Evolutionary conservation across 306 rosid genomes (phyloP).

Genomic region (Calophaca sinica): DNA sequence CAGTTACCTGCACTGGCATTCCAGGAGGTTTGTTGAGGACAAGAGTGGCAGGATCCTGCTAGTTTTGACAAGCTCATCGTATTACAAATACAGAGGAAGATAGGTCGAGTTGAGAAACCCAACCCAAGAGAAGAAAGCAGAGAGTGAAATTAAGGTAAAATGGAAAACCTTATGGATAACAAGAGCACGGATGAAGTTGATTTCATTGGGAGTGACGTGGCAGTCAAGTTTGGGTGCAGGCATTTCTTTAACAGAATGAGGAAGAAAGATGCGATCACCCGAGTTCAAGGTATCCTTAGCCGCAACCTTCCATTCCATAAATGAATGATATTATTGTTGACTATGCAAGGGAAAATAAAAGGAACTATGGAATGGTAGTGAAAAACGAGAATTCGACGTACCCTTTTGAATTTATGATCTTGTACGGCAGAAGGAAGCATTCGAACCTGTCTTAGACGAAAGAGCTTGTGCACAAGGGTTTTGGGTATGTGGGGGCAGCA

Average conservation of each 20-base stretch:
- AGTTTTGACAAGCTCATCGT: constrained; percentile 11
- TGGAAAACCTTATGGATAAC: constrained; percentile 72
- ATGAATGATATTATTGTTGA: too few species aligned
- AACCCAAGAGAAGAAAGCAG: too few species aligned
- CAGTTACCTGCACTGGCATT: constrained; percentile 84
- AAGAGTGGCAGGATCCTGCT: constrained; percentile 85
- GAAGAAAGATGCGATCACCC: constrained; percentile 80
- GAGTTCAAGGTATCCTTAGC: constrained; percentile 72
- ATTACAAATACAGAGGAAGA: too few species aligned
- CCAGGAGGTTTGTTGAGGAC: constrained; percentile 93
- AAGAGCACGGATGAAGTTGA: constrained; percentile 60
- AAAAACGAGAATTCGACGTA: constrained; percentile 1
- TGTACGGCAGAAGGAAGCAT: constrained; percentile 48
- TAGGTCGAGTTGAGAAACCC: too few species aligned
- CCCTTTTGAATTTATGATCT: constrained; percentile 61
- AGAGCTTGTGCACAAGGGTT: constrained; percentile 87
- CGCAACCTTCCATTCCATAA: constrained; percentile 56
- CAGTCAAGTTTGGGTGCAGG: constrained; percentile 43
- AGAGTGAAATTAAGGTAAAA: constrained; percentile 20
- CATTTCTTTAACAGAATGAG: constrained; percentile 58
- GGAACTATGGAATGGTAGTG: too few species aligned
- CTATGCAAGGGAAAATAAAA: too few species aligned
- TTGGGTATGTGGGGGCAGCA: constrained; percentile 89
- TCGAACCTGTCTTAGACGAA: constrained; percentile 89
- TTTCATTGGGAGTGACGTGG: constrained; percentile 63